Evolutionary conservation across 2,329 filamentous ascomycete species (phyloP), one percentile per base, ranked within the genome.

Genomic region (Penicillium sp.): DNA sequence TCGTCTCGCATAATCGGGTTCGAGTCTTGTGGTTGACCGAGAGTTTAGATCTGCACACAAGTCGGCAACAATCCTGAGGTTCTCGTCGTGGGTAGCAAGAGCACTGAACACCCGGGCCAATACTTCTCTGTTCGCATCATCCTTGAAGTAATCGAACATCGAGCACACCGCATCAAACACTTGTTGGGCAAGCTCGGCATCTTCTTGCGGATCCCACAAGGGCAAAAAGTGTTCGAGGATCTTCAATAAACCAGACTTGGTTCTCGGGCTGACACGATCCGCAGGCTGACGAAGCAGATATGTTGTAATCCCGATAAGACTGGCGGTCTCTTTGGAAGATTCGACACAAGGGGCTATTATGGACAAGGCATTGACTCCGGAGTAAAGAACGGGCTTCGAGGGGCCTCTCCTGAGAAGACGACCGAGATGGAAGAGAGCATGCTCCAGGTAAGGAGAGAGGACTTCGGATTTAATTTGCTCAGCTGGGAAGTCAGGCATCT

Each of bases 111-210:
- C 88, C 43, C 86, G 81, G 16, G 89, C 89, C 29, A 97, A 76
- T 0, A 90, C 81, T 59, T 86, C 81, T 53, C 94, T 84, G 68
- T 91, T 95, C 42, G 84, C 78, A 42, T 86, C 83, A 71, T 97
- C 92, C 65, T 87, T 90, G 78, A 97, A 93, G 70, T 92, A 96
- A 53, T 90, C 89, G 69, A 96, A 97, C 34, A 97, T 82, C 0
- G 89, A 87, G 4, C 89, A 88, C 10, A 94, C 76, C 0, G 90
- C 90, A 44, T 85, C 79, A 69, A 89, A 96, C 0, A 95, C 84
- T 35, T 83, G 81, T 43, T 81, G 76, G 47, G 84, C 84, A 16
- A 93, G 75, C 24, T 81, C 79, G 6, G 74, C 66, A 47, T 89
- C 81, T 57, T 82, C 79, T 46, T 81, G 74, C 10, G 82, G 74